phyloP scores from a whole-genome alignment of 2,329 filamentous ascomycete genomes.

The Coleophoma eucalyptorum region DNA sequence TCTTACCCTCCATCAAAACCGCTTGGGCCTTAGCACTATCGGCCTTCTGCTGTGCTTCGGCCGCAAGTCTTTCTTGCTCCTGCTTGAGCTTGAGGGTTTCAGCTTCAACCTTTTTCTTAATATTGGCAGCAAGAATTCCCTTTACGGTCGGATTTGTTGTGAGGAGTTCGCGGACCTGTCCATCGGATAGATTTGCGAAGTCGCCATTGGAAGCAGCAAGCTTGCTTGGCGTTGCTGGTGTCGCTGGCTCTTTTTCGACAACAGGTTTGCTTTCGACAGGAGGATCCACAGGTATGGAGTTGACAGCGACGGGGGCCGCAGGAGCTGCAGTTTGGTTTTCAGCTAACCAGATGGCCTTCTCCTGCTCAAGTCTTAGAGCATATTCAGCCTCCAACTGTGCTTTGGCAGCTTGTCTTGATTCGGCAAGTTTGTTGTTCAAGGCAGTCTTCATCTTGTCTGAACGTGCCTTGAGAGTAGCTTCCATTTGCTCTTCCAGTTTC shows the following conservation, averaged over 20 bases:
- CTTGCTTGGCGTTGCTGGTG: conserved; percentile 17
- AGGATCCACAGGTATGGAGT: conserved; percentile 37
- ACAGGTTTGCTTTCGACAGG: conserved; percentile 5
- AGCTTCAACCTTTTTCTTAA: conserved; percentile 66
- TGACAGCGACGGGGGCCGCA: conserved; percentile 18
- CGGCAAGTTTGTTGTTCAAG: conserved; percentile 63
- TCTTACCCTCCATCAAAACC: conserved; percentile 71
- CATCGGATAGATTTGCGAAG: conserved; percentile 43
- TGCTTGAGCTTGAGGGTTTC: conserved; percentile 59
- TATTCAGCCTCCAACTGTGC: conserved; percentile 45
- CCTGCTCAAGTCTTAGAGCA: conserved; percentile 53
- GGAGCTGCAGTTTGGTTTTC: conserved; percentile 36
- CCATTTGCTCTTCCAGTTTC: conserved; percentile 55
- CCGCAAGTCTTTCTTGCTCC: conserved; percentile 39
- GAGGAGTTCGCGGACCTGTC: conserved; percentile 49
- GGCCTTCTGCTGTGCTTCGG: conserved; percentile 43
- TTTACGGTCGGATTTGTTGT: conserved; percentile 52
- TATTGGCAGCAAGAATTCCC: conserved; percentile 54
- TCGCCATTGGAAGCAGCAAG: conserved; percentile 8
- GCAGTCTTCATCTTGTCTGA: conserved; percentile 67
- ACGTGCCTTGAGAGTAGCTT: conserved; percentile 57
- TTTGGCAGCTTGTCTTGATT: conserved; percentile 48
- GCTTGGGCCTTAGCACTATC: conserved; percentile 40
- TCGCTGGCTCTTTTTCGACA: conserved; percentile 7
- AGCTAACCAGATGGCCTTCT: conserved; percentile 57